These are phyloP conservation scores for Ceratocystis ficicola DNA, from an alignment of 2,329 filamentous ascomycete species.

Conservation along the genomic window DNA sequence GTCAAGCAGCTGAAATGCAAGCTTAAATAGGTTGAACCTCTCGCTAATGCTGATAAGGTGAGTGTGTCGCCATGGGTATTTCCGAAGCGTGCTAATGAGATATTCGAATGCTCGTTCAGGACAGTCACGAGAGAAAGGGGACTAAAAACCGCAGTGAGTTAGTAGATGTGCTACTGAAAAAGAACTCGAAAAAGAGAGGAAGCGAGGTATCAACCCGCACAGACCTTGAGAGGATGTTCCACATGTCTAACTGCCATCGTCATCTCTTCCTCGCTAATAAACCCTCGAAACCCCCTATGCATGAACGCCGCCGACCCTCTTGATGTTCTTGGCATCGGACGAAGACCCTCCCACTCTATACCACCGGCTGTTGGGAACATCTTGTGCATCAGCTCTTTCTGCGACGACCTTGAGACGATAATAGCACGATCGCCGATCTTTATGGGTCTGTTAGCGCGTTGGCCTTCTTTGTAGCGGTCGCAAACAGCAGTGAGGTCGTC, in stretches of 20 bases:
- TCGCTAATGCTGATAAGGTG: conserved; percentile 46
- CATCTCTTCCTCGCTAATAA: conserved; percentile 51
- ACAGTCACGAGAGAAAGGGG: conserved; percentile 47
- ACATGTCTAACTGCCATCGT: conserved; percentile 52
- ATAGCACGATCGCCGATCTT: conserved; percentile 47
- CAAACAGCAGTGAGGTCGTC: conserved; percentile 44
- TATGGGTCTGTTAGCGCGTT: conserved; percentile 32
- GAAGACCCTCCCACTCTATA: conserved; percentile 41
- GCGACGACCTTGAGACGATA: conserved; percentile 45
- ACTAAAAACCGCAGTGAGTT: conserved; percentile 31
- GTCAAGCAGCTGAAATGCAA: conserved; percentile 38
- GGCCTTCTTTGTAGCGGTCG: conserved; percentile 33
- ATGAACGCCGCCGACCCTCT: conserved; percentile 30
- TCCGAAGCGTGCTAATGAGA: conserved; percentile 50
- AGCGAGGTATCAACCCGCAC: conserved; percentile 27
- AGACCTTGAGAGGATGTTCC: conserved; percentile 49
- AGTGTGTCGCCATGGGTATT: conserved; percentile 51
- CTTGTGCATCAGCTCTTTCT: conserved; percentile 46
- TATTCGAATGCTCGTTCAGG: conserved; percentile 54
- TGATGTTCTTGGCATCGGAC: conserved; percentile 29
- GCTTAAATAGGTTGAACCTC: conserved; percentile 41
- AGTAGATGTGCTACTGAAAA: conserved; percentile 18
- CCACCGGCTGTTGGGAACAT: conserved; percentile 48
- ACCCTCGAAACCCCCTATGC: conserved; percentile 41
- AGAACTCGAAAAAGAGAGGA: neutral